Conservation (phyloP, 2,329 filamentous ascomycete species). For the Knufia fluminis region DNA sequence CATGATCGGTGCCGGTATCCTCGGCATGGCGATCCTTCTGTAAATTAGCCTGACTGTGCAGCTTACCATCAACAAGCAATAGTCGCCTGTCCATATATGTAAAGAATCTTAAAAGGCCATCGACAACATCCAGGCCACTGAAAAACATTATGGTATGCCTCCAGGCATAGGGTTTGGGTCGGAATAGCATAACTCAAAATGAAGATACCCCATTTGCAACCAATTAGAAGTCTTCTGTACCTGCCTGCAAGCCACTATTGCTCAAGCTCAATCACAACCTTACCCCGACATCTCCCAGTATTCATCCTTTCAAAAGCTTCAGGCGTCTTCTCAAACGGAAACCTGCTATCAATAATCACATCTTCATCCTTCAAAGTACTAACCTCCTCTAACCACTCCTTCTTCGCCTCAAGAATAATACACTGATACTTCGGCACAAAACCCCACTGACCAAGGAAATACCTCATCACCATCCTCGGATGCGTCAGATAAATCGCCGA, state of each 20-base stretch:
- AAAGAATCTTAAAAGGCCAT: neutral
- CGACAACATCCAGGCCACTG: neutral
- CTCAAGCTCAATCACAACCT: slow-evolving; percentile 43
- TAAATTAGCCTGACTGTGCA: neutral
- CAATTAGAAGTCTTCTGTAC: neutral
- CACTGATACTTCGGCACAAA: slow-evolving; percentile 36
- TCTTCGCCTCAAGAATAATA: slow-evolving; percentile 30
- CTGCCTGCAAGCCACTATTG: neutral
- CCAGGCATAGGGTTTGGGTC: too few species aligned
- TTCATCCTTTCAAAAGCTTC: slow-evolving; percentile 52
- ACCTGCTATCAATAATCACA: slow-evolving; percentile 48
- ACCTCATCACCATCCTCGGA: slow-evolving; percentile 27
- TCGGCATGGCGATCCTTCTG: slow-evolving; percentile 6
- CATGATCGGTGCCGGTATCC: slow-evolving; percentile 2
- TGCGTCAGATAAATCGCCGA: slow-evolving; percentile 23
- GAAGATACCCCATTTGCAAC: neutral
- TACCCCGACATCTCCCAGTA: slow-evolving; percentile 47
- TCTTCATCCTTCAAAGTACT: slow-evolving; percentile 49
- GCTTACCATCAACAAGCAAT: neutral
- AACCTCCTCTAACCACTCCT: slow-evolving; percentile 41
- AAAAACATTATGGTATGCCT: neutral
- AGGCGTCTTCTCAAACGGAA: slow-evolving; percentile 46
- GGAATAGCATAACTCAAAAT: neutral
- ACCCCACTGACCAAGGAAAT: slow-evolving; percentile 39
- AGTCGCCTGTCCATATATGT: neutral